Conservation (phyloP, 768 basidiomycete species). For the Leucocoprinus leucothites region DNA sequence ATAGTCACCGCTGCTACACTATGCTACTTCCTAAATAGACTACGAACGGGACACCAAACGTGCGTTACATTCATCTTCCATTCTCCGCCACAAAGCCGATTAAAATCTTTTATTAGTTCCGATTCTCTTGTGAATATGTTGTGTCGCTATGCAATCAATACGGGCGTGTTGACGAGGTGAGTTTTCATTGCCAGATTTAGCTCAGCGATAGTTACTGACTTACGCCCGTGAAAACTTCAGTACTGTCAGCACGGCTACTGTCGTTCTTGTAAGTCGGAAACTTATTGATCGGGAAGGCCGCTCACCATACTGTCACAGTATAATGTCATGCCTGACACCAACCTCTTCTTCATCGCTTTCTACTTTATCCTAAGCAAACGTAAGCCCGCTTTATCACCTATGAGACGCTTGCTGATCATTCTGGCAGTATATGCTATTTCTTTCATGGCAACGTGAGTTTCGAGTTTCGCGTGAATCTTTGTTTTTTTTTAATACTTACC, state of each 20-base stretch:
- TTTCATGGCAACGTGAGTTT: constrained; percentile 57
- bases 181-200: background rate
- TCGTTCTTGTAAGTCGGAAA: constrained; percentile 47
- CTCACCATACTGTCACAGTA: constrained; percentile 38
- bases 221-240: constrained; percentile 18
- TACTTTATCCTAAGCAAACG: constrained; percentile 69
- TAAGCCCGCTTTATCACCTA: constrained; percentile 27
- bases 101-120: constrained; percentile 33
- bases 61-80: constrained; percentile 22
- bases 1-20: constrained; percentile 54
- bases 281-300: background rate
- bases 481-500: background rate
- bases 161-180: constrained; percentile 61
- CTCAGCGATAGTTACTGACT: background rate
- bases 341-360: constrained; percentile 56
- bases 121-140: constrained; percentile 59
- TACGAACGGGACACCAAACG: constrained; percentile 53
- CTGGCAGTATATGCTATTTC: constrained; percentile 58
- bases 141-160: constrained; percentile 61
- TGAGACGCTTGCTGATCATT: background rate
- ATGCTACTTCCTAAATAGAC: constrained; percentile 54
- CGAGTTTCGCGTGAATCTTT: background rate
- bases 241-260: constrained; percentile 44
- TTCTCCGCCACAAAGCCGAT: background rate
- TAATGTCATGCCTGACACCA: constrained; percentile 47